These are phyloP conservation scores for Micractinium sp. DNA, from an alignment of 139 green algal species.

Conservation along the genomic window DNA sequence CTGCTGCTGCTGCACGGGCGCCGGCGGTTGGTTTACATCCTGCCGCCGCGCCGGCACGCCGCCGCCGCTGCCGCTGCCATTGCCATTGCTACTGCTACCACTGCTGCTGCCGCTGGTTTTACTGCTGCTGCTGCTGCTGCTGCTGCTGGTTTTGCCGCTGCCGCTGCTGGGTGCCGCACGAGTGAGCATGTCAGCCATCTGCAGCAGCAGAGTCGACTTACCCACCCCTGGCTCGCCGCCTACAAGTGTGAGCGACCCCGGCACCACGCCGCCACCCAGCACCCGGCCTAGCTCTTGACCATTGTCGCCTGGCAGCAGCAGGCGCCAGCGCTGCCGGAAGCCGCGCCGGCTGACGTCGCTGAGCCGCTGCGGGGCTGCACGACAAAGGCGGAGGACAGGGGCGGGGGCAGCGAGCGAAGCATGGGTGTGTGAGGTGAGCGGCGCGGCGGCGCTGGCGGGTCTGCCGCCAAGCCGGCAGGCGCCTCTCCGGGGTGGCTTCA, in stretches of 20 bases:
- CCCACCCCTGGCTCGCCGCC: slow-evolving; percentile 96
- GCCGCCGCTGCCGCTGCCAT: neutral
- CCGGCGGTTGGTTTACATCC: neutral
- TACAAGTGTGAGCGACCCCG: slow-evolving; percentile 88
- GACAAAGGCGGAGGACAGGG: neutral
- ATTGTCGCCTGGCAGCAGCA: slow-evolving; percentile 56
- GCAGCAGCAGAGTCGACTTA: slow-evolving; percentile 94
- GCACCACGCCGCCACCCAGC: slow-evolving; percentile 92
- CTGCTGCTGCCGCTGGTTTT: neutral
- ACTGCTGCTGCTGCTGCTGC: neutral
- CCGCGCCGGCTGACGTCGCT: slow-evolving; percentile 42
- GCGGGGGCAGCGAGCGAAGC: neutral
- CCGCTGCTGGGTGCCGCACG: neutral
- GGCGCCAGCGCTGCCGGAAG: slow-evolving; percentile 46
- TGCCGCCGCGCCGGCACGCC: neutral
- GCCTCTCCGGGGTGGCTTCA: too few species aligned
- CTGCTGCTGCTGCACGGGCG: slow-evolving; percentile 3
- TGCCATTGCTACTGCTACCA: neutral
- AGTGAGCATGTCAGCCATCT: slow-evolving; percentile 27
- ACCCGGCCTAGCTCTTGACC: slow-evolving; percentile 82
- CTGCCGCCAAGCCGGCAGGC: too few species aligned
- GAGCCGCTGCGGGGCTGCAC: slow-evolving; percentile 55
- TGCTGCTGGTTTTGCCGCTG: neutral
- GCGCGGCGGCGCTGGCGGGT: too few species aligned
- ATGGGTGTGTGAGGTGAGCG: too few species aligned